Conservation (phyloP, 2,329 filamentous ascomycete genomes). For the Sarocladium strictum region DNA sequence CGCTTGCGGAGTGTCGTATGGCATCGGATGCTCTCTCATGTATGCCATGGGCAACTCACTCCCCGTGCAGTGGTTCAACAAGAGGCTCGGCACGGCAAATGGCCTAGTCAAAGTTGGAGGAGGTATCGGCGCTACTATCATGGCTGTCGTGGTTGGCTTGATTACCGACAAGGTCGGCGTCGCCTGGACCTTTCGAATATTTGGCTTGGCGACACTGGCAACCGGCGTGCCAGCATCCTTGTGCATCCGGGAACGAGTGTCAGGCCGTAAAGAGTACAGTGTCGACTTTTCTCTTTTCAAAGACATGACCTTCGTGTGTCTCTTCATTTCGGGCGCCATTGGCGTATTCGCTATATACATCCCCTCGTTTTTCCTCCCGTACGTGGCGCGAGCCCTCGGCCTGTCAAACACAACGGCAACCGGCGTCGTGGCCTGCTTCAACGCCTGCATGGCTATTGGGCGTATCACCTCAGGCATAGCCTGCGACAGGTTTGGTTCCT, state of each 20-base stretch:
- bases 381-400: neutral
- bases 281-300: neutral
- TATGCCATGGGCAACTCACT: conserved; percentile 13
- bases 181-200: conserved; percentile 13
- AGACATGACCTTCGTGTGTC: neutral
- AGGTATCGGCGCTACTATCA: conserved; percentile 13
- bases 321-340: neutral
- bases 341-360: neutral
- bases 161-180: conserved; percentile 12
- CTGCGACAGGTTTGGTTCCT: conserved; percentile 46
- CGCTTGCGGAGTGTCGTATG: conserved; percentile 11
- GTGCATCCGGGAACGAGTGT: conserved; percentile 12
- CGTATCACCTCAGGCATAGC: conserved; percentile 47
- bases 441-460: conserved; percentile 30
- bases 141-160: conserved; percentile 12
- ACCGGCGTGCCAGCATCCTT: conserved; percentile 12
- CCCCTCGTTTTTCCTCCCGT: neutral
- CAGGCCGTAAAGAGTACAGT: neutral
- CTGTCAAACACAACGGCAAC: neutral
- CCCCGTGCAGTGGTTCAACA: conserved; percentile 14
- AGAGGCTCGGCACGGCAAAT: conserved; percentile 12
- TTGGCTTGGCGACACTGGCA: conserved; percentile 10
- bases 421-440: conserved; percentile 1
- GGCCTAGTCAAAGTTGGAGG: conserved; percentile 14
- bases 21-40: conserved; percentile 11